Evolutionary conservation across 257 asterid species (phyloP).

Genomic region (Fraxinus americana): DNA sequence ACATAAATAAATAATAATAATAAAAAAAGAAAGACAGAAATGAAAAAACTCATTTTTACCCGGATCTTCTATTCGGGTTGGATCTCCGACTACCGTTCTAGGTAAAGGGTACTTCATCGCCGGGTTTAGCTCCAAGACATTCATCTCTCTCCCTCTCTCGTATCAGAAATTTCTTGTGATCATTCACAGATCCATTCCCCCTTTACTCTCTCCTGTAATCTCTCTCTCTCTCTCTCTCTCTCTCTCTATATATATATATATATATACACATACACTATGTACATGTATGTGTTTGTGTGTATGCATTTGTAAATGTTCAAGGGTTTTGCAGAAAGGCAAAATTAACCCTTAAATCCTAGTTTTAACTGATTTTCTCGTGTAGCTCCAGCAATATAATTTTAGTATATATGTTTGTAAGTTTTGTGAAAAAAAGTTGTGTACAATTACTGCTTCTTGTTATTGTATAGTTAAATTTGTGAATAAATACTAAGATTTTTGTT

Average conservation of each 20-base stretch:
- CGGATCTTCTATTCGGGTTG: neutral
- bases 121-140: neutral
- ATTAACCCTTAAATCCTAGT: neutral
- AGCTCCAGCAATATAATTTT: neutral
- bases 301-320: neutral
- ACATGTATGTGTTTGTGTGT: neutral
- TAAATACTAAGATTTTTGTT: neutral
- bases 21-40: too few species aligned
- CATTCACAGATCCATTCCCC: neutral
- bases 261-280: neutral
- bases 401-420: neutral
- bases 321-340: neutral
- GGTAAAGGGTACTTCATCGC: conserved; percentile 2
- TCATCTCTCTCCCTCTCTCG: neutral
- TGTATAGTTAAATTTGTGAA: neutral
- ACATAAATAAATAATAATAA: too few species aligned
- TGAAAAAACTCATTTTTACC: too few species aligned
- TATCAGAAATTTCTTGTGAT: neutral
- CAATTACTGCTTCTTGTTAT: neutral
- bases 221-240: neutral
- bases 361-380: neutral
- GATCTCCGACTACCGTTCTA: neutral
- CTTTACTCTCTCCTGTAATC: neutral
- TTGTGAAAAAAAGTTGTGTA: neutral
- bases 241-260: too few species aligned